phyloP scores from a whole-genome alignment of 352 stramenopile genomes.

The Peronospora tabacina region DNA sequence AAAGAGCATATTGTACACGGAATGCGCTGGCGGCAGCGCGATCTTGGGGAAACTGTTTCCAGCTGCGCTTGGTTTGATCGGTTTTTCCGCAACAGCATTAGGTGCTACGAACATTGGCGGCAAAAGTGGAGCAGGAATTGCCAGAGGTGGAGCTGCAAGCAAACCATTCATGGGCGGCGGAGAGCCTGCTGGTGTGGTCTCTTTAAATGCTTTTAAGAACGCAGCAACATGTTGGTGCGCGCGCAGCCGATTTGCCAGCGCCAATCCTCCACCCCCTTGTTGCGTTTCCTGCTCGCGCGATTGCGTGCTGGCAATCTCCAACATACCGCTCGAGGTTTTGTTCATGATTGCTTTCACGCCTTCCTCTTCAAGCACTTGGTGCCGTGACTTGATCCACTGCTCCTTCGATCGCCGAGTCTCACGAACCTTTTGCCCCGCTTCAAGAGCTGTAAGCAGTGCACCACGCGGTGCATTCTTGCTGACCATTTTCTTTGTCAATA shows the following conservation, averaged over 20 bases:
- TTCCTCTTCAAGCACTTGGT: constrained; percentile 56
- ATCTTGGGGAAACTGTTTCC: constrained; percentile 28
- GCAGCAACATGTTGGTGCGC: constrained; percentile 27
- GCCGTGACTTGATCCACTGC: constrained; percentile 47
- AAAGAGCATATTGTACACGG: constrained; percentile 35
- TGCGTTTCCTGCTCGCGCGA: constrained; percentile 10
- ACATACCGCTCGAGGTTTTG: constrained; percentile 30
- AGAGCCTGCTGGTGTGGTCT: background rate
- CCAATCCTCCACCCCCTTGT: constrained; percentile 20
- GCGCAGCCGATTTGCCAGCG: constrained; percentile 25
- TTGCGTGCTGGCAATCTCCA: constrained; percentile 18
- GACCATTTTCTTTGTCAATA: background rate
- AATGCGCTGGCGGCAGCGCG: constrained; percentile 32
- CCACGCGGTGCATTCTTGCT: constrained; percentile 19
- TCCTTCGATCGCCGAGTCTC: constrained; percentile 53
- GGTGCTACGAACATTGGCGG: background rate
- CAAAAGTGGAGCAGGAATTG: constrained; percentile 11
- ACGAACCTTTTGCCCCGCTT: constrained; percentile 42
- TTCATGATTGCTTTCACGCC: constrained; percentile 45
- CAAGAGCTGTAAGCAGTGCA: constrained; percentile 42
- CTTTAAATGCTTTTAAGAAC: constrained; percentile 21
- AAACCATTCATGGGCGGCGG: constrained; percentile 12
- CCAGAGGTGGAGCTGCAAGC: constrained; percentile 8
- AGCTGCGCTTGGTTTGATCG: constrained; percentile 16
- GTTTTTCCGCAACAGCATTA: constrained; percentile 2